These are phyloP conservation scores for Hyphopichia burtonii DNA, from an alignment of 1,139 yeast genomes.

Conservation along the genomic window DNA sequence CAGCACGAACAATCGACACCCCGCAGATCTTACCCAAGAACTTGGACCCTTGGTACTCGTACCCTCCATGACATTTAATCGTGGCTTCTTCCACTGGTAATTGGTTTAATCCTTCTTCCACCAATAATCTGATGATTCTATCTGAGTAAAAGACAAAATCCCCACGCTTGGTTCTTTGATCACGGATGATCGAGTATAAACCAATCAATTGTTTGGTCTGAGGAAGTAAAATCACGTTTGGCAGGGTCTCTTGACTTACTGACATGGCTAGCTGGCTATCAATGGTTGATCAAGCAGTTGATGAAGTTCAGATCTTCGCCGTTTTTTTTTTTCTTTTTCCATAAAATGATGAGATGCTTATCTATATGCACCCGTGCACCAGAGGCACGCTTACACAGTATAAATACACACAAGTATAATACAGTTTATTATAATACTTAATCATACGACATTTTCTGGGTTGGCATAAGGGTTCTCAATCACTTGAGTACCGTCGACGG, in stretches of 20 bases:
- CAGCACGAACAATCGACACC: slow-evolving; percentile 95
- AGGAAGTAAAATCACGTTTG: slow-evolving; percentile 69
- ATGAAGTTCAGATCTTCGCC: too few species aligned
- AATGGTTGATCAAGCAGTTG: too few species aligned
- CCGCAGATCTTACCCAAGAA: slow-evolving; percentile 95
- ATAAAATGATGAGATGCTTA: too few species aligned
- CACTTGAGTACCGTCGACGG: slow-evolving; percentile 77
- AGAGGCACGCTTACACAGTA: too few species aligned
- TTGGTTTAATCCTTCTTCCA: slow-evolving; percentile 92
- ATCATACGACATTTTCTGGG: slow-evolving; percentile 8
- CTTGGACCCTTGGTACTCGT: slow-evolving; percentile 71
- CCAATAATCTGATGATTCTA: slow-evolving; percentile 85
- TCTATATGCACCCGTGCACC: too few species aligned
- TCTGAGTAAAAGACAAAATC: slow-evolving; percentile 95
- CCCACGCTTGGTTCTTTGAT: slow-evolving; percentile 72
- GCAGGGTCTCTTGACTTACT: slow-evolving; percentile 21
- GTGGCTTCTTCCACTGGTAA: slow-evolving; percentile 72
- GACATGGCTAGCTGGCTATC: slow-evolving; percentile 22
- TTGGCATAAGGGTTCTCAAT: slow-evolving; percentile 68
- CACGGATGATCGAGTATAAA: slow-evolving; percentile 86
- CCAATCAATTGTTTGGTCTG: slow-evolving; percentile 90
- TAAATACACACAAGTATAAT: too few species aligned
- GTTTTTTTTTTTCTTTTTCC: too few species aligned
- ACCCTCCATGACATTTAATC: slow-evolving; percentile 77
- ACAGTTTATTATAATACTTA: background rate